phyloP scores from a whole-genome alignment of 768 basidiomycete genomes.

The Serendipita sp. region DNA sequence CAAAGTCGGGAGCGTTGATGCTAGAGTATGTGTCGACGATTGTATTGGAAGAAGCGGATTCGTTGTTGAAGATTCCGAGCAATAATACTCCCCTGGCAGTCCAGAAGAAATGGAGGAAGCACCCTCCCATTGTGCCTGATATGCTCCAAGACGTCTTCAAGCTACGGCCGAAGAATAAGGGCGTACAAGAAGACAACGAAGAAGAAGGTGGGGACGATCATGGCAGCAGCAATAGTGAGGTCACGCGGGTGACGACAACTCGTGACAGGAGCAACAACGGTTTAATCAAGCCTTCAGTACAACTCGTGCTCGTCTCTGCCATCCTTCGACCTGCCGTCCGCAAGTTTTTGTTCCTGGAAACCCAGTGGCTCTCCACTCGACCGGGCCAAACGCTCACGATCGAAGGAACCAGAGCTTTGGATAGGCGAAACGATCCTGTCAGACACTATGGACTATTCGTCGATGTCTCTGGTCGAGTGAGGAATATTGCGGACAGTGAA shows the following conservation, averaged over 20 bases:
- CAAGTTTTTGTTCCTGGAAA: slow-evolving; percentile 37
- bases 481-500: background rate
- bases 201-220: too few relatives aligned
- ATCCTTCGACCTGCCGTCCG: slow-evolving; percentile 44
- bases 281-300: slow-evolving; percentile 23
- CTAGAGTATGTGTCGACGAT: slow-evolving; percentile 37
- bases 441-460: slow-evolving; percentile 5
- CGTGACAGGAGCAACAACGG: too few relatives aligned
- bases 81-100: slow-evolving; percentile 26
- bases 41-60: slow-evolving; percentile 65
- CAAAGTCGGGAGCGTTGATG: slow-evolving; percentile 27
- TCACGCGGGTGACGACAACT: too few relatives aligned
- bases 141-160: slow-evolving; percentile 44
- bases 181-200: background rate
- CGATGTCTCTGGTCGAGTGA: background rate
- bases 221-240: too few relatives aligned
- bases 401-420: background rate
- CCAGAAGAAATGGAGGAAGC: slow-evolving; percentile 28
- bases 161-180: slow-evolving; percentile 20
- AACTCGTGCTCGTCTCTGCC: slow-evolving; percentile 55
- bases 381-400: background rate
- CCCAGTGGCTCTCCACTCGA: slow-evolving; percentile 34
- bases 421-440: background rate
- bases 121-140: slow-evolving; percentile 42
- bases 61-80: slow-evolving; percentile 43